A percentile compares a stretch with the other conserved stretches of the same genome.
Evolutionary conservation across 495 filamentous ascomycete species (phyloP).

Genomic region (Talaromyces thailandensis): DNA sequence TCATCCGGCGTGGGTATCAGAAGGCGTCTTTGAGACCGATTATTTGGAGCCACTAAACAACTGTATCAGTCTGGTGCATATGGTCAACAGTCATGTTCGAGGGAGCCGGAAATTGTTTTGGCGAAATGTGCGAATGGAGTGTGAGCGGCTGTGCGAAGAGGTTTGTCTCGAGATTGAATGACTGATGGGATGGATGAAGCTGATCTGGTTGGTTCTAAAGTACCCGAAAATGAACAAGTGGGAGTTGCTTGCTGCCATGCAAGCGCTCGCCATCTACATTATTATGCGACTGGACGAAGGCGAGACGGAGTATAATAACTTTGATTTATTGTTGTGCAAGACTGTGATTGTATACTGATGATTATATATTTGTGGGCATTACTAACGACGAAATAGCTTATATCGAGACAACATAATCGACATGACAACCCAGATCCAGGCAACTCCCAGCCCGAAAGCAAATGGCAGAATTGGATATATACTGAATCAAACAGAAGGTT

Average conservation of each 20-base stretch:
- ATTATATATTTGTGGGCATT: background rate
- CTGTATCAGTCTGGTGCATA: slow-evolving; percentile 35
- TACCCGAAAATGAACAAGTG: slow-evolving; percentile 21
- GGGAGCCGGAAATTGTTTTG: slow-evolving; percentile 37
- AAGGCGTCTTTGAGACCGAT: slow-evolving; percentile 11
- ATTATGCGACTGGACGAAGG: slow-evolving; percentile 33
- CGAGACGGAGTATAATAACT: slow-evolving; percentile 32
- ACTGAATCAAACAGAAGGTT: slow-evolving; percentile 31
- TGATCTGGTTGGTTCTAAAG: slow-evolving; percentile 12
- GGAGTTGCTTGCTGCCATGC: slow-evolving; percentile 33
- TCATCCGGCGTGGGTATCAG: slow-evolving; percentile 14
- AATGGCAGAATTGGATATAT: slow-evolving; percentile 38
- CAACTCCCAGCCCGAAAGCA: slow-evolving; percentile 11
- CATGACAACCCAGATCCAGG: background rate
- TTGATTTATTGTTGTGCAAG: slow-evolving; percentile 25
- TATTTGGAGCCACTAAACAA: slow-evolving; percentile 33
- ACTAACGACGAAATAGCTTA: slow-evolving; percentile 10
- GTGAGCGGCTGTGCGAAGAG: slow-evolving; percentile 29
- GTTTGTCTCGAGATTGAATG: slow-evolving; percentile 16
- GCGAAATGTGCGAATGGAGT: slow-evolving; percentile 34
- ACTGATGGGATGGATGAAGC: background rate
- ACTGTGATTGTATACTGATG: slow-evolving; percentile 23
- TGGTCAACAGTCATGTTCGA: slow-evolving; percentile 19
- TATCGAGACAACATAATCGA: slow-evolving; percentile 14
- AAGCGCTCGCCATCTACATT: slow-evolving; percentile 33